A percentile compares a stretch with the other conserved stretches of the same genome.
phyloP scores from a whole-genome alignment of 179 eudicot species.

The Spinacia oleracea region DNA sequence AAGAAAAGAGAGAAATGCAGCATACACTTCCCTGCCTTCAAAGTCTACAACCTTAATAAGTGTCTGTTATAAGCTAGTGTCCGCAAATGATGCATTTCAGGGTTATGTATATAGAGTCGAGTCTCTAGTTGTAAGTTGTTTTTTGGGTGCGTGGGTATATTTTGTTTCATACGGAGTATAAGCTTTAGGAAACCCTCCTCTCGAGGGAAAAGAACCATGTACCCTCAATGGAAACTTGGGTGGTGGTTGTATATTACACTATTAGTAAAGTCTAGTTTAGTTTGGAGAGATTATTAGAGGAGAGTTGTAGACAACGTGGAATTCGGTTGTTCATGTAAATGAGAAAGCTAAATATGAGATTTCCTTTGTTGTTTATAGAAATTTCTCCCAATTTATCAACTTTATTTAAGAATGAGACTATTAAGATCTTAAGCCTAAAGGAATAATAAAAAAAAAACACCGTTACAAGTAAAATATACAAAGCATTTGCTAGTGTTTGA shows the following conservation, averaged over 20 bases:
- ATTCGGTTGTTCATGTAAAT: not conserved
- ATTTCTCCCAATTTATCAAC: not conserved
- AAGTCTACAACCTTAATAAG: constrained; percentile 1
- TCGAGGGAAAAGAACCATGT: not conserved
- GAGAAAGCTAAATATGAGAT: not conserved
- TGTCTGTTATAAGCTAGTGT: not conserved
- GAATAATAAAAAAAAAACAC: too few species aligned
- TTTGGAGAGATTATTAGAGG: constrained; percentile 26
- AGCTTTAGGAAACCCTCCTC: not conserved
- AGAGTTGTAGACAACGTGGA: constrained; percentile 15
- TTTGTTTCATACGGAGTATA: not conserved
- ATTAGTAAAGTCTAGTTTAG: not conserved
- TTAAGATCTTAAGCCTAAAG: too few species aligned
- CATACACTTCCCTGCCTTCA: not conserved
- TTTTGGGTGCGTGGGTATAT: not conserved
- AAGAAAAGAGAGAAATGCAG: constrained; percentile 1
- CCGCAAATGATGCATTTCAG: not conserved
- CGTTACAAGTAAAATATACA: too few species aligned
- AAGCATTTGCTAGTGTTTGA: too few species aligned
- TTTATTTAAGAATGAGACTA: too few species aligned
- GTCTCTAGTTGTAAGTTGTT: not conserved
- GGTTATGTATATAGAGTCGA: constrained; percentile 14
- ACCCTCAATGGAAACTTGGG: not conserved
- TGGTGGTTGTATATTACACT: constrained; percentile 11
- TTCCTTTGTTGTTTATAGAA: not conserved